Evolutionary conservation across 768 basidiomycete genomes (phyloP).

Genomic region (Guyanaporus albipodus): DNA sequence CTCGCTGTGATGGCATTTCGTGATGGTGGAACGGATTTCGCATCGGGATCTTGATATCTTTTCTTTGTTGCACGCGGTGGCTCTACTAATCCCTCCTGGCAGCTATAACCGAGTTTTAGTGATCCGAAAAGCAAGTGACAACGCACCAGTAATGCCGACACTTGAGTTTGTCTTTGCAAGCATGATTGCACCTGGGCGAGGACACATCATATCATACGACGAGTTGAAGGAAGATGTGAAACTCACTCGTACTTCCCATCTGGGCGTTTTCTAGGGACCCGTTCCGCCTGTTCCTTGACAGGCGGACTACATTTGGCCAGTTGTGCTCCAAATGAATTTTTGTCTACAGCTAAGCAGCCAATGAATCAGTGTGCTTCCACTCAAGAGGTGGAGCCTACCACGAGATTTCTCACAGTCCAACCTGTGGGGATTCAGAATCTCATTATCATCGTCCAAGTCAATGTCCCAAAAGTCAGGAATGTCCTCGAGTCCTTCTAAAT

Average conservation of each 20-base stretch:
- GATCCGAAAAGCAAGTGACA: not conserved
- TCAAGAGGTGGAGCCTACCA: conserved; percentile 13
- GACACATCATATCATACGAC: not conserved
- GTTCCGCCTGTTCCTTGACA: conserved; percentile 3
- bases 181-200: conserved; percentile 63
- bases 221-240: not conserved
- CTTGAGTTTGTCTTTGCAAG: conserved; percentile 70
- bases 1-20: conserved; percentile 2
- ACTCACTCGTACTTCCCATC: conserved; percentile 65
- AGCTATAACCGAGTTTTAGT: conserved; percentile 44
- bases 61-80: conserved; percentile 43
- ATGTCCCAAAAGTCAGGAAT: conserved; percentile 65
- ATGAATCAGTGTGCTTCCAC: not conserved
- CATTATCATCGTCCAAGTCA: conserved; percentile 32
- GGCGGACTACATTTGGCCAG: conserved; percentile 2
- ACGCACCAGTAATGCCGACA: conserved; percentile 72
- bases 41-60: conserved; percentile 10
- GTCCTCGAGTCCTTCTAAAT: conserved; percentile 63
- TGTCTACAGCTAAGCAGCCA: conserved; percentile 1
- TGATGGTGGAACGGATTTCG: not conserved
- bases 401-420: conserved; percentile 35
- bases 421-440: conserved; percentile 13
- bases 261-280: conserved; percentile 39
- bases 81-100: conserved; percentile 62
- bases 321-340: not conserved